A percentile compares a stretch with the other conserved stretches of the same genome.
Conservation (phyloP, 2,329 filamentous ascomycete species). For the Chaetothyriales sp. region DNA sequence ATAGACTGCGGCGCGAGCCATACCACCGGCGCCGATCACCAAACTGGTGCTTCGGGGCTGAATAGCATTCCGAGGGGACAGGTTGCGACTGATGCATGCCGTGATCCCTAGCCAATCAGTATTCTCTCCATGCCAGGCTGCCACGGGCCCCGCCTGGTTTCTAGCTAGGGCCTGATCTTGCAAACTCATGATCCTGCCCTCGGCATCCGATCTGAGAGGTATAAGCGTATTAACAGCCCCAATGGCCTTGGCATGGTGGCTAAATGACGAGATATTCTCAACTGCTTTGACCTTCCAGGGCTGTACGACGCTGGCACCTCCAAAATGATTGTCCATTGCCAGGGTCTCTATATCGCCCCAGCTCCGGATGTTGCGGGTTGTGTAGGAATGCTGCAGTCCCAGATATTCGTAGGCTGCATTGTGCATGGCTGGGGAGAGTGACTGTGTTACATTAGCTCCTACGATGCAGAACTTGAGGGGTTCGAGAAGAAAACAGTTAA, state of each 20-base stretch:
- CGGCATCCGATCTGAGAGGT: conserved; percentile 26
- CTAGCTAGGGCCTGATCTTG: conserved; percentile 29
- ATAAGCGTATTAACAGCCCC: conserved; percentile 33
- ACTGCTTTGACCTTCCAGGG: conserved; percentile 31
- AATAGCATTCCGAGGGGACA: conserved; percentile 39
- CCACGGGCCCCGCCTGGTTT: conserved; percentile 28
- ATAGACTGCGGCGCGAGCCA: conserved; percentile 66
- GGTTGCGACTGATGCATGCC: conserved; percentile 28
- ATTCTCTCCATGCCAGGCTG: conserved; percentile 33
- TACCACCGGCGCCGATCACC: conserved; percentile 51
- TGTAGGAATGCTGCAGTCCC: conserved; percentile 29
- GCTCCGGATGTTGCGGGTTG: conserved; percentile 25
- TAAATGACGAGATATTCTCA: conserved; percentile 26
- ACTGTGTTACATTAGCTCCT: conserved; percentile 29
- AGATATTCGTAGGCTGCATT: conserved; percentile 29
- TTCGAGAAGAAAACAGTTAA: conserved; percentile 30
- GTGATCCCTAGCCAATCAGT: conserved; percentile 33
- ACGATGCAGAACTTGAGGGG: conserved; percentile 31
- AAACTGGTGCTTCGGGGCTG: conserved; percentile 39
- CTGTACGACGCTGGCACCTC: conserved; percentile 31
- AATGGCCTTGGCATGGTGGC: conserved; percentile 32
- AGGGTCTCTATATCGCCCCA: conserved; percentile 27
- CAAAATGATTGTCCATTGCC: conserved; percentile 27
- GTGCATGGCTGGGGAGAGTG: conserved; percentile 31
- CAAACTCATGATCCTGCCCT: conserved; percentile 26